Evolutionary conservation across 208 protist genomes (phyloP), one percentile per base, ranked within the genome.

Genomic region (Acanthamoeba lenticulata): DNA sequence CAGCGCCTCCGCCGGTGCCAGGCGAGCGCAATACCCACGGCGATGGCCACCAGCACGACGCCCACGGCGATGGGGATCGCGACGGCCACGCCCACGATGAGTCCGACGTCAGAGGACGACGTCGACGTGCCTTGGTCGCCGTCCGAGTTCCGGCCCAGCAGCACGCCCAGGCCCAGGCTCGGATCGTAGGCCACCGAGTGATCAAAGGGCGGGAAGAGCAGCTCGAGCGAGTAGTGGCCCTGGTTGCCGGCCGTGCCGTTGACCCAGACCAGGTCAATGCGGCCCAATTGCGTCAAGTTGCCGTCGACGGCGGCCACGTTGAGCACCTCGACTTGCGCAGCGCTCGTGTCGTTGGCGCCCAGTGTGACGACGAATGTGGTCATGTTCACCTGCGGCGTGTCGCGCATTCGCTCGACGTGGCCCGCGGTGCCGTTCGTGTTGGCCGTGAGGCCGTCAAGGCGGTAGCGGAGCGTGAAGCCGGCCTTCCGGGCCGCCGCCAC

Each of bases 381-480:
- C 77, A 86, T 86, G 77, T 44, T 44, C 77, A 47, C 6, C 9
- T 57, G 77, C 44, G 77, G 77, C 6, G 77, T 86, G 77, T 86
- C 19, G 44, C 77, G 40, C 38, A 36, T n/a, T 32, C 77, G 40
- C 11, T 44, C 21, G 29, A 86, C 34, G 21, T 27, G 32, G 69
- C 69, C 34, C 34, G 5, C 7, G 34, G 34, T 34, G 67, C 69
- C 40, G 34, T 11, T 5, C 2, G 52, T 21, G 52, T 60, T 60
- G 24, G 27, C 1, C 57, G 57, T 36, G 44, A 86, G 77, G 44
- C 44, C 44, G 5, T 38, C n/a, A 15, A 86, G 77, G 27, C 77
- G 77, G 17, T 86, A 86, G 77, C 77, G 77, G 44, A 86, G 77
- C 77, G 77, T 57, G 77, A 86, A 86, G 21, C 77, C 77, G 13